Evolutionary conservation across 1,139 yeast species (phyloP), one percentile per base, ranked within the genome.

Genomic region (Nakaseomyces sp.): DNA sequence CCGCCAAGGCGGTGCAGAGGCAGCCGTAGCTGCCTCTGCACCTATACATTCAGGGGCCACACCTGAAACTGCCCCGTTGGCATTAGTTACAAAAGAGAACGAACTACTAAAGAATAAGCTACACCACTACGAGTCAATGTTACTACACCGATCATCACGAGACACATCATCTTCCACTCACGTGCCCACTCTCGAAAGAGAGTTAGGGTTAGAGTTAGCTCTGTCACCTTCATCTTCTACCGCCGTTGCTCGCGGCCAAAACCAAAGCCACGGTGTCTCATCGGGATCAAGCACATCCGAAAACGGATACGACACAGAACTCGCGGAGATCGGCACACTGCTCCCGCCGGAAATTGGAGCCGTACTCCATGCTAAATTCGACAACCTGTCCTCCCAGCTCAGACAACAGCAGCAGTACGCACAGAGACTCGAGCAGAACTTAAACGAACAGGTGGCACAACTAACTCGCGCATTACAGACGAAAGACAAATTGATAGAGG

Each of bases 401-500:
- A 46, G 57, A 36, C 56, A 54, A 40, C 50, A 51, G 40, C 50
- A 47, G 37, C 37, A 41, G 12, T 56, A 58, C 42, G 48, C 52
- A 5, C 32, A 41, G n/a, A 46, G 47, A 9, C 41, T 58, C 26
- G 63, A 58, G 37, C 37, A 42, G 18, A 10, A 35, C 13, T 18
- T 35, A 28, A 35, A 35, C 38, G 38, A 35, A 20, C 49, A 85
- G 58, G 76, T 87, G 9, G 60, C 68, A 41, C 86, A 79, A 45
- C 67, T 88, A 53, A 74, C 74, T 54, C 82, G 77, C 47, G 70
- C 74, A 42, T 63, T 85, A 43, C 72, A 74, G 44, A 76, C 77
- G 53, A 88, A 87, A 60, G 95, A 87, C 53, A 80, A 81, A 42
- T 79, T 88, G 50, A 85, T 88, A 45, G 76, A 76, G 50, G 88